Evolutionary conservation across 441 rosid genomes (phyloP).

Genomic region (Populus hybrid): DNA sequence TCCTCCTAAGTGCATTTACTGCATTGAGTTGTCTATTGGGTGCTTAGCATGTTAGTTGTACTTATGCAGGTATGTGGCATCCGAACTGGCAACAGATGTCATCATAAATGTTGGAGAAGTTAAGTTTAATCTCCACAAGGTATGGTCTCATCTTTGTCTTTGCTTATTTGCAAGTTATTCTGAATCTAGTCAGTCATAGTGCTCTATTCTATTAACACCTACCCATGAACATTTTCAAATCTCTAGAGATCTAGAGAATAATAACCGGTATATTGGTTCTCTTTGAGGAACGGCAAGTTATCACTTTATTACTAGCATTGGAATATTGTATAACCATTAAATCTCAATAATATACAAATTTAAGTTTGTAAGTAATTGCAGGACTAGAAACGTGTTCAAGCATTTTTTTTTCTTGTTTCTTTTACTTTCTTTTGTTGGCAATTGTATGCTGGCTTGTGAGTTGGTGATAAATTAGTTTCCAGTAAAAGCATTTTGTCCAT

Average conservation of each 20-base stretch:
- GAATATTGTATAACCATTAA: not conserved
- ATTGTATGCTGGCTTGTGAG: not conserved
- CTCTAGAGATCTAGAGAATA: not conserved
- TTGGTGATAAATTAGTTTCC: not conserved
- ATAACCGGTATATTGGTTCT: not conserved
- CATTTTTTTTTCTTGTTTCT: not conserved
- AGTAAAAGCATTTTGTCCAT: not conserved
- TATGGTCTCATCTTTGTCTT: slow-evolving; percentile 21
- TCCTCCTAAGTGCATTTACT: not conserved
- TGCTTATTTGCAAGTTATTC: too few relatives aligned
- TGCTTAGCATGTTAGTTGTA: slow-evolving; percentile 22
- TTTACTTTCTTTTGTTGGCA: not conserved
- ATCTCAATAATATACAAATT: not conserved
- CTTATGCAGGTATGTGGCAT: slow-evolving; percentile 58
- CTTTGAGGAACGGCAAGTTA: not conserved
- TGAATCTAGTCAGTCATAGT: not conserved
- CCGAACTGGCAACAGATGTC: slow-evolving; percentile 81
- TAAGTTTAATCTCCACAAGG: slow-evolving; percentile 91
- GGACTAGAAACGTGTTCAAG: not conserved
- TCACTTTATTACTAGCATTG: not conserved
- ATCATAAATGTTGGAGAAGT: slow-evolving; percentile 67
- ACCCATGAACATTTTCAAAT: too few relatives aligned
- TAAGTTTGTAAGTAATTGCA: not conserved
- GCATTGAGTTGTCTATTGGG: slow-evolving; percentile 1
- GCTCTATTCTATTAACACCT: not conserved